Conservation (phyloP, 805 yeast genomes). For the Starmerella etchellsii region DNA sequence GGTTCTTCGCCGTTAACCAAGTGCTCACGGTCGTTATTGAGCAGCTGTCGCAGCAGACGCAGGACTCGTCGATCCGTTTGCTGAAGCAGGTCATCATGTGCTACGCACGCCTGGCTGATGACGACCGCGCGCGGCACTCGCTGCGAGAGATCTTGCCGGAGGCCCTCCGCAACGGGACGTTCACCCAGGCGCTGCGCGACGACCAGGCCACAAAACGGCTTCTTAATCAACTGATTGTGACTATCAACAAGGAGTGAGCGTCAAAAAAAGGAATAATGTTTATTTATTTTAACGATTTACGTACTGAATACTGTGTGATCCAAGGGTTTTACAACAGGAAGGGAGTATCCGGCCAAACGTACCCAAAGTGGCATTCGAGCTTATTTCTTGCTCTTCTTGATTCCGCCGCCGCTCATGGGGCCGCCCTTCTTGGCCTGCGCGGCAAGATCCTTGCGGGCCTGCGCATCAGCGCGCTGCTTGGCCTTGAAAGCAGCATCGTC, state of each 20-base stretch:
- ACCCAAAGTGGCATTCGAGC: too few relatives aligned
- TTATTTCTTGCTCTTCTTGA: slow-evolving; percentile 52
- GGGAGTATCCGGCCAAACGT: too few relatives aligned
- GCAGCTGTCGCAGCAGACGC: slow-evolving; percentile 57
- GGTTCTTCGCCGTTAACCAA: slow-evolving; percentile 85
- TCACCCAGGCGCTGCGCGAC: slow-evolving; percentile 63
- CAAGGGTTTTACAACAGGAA: background rate
- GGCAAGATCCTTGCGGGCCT: slow-evolving; percentile 83
- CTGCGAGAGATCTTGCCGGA: slow-evolving; percentile 74
- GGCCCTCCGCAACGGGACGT: slow-evolving; percentile 77
- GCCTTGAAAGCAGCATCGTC: slow-evolving; percentile 85
- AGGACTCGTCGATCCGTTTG: slow-evolving; percentile 52
- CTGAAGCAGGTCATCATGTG: slow-evolving; percentile 91
- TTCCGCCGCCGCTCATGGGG: slow-evolving; percentile 86
- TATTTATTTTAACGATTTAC: background rate
- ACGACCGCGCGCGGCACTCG: slow-evolving; percentile 79
- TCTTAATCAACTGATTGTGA: slow-evolving; percentile 65
- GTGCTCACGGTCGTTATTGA: slow-evolving; percentile 82
- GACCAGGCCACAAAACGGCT: slow-evolving; percentile 82
- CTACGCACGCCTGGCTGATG: slow-evolving; percentile 79
- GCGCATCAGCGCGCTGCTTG: slow-evolving; percentile 89
- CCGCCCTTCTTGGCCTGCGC: slow-evolving; percentile 80
- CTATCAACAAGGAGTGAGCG: slow-evolving; percentile 29
- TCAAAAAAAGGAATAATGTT: background rate
- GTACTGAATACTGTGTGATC: background rate